Evolutionary conservation across 1,139 yeast species (phyloP).

Genomic region (Lodderomyces metapsilosis): DNA sequence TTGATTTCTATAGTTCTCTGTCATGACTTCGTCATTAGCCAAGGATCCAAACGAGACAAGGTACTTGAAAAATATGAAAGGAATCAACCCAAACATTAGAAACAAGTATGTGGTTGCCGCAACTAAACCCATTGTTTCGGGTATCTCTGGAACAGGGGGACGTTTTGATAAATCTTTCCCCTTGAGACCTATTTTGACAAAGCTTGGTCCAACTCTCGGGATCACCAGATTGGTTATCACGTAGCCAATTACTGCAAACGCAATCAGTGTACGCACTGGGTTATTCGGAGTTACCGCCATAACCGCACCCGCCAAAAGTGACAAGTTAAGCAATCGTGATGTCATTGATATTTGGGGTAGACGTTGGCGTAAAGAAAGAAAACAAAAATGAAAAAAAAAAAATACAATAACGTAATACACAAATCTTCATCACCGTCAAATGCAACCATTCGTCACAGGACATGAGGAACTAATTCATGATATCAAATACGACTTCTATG

Average conservation of each 20-base stretch:
- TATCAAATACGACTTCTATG: slow-evolving; percentile 85
- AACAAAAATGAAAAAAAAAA: slow-evolving; percentile 3
- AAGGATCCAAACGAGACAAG: slow-evolving; percentile 51
- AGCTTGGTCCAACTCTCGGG: slow-evolving; percentile 65
- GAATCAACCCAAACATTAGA: slow-evolving; percentile 80
- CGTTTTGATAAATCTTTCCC: slow-evolving; percentile 83
- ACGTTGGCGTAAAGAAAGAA: background rate
- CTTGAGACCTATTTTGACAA: slow-evolving; percentile 72
- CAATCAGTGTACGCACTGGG: slow-evolving; percentile 53
- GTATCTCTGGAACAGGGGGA: slow-evolving; percentile 58
- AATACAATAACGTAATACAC: too few species aligned
- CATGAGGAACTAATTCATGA: slow-evolving; percentile 92
- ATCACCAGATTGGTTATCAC: slow-evolving; percentile 56
- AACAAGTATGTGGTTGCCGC: slow-evolving; percentile 80
- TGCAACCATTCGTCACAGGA: slow-evolving; percentile 77
- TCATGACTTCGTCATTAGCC: slow-evolving; percentile 34
- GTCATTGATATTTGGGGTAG: background rate
- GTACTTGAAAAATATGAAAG: slow-evolving; percentile 83
- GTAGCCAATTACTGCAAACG: slow-evolving; percentile 69
- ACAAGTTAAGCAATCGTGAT: slow-evolving; percentile 2
- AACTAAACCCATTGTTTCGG: slow-evolving; percentile 91
- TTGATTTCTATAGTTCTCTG: slow-evolving; percentile 35
- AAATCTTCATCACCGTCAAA: slow-evolving; percentile 10
- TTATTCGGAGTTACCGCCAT: slow-evolving; percentile 26
- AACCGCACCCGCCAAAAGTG: slow-evolving; percentile 20